Evolutionary conservation across 257 asterid species (phyloP), one percentile per base, ranked within the genome.

Genomic region (Ophiorrhiza pumila): DNA sequence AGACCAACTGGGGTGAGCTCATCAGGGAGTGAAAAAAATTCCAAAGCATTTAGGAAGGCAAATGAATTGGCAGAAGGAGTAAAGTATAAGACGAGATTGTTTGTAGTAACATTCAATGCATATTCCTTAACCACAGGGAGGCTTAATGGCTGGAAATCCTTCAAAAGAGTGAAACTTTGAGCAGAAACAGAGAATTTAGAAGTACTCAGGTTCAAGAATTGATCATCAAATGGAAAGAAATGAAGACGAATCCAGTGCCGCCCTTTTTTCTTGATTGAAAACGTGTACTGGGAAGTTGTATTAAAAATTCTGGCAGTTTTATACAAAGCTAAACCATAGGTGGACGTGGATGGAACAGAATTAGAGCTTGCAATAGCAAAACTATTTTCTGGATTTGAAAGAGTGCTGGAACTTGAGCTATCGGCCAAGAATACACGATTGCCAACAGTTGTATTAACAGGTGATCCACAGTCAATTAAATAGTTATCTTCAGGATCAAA

Each of bases 391-490:
- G 85, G 78, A 42, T 80, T 81, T 34, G 68, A 50, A 66, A 74
- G 73, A 59, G n/a, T 0, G 46, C 58, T 32, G 10, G 78, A 76
- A 72, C 53, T 72, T 18, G 47, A 67, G 64, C 62, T 47, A 76
- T 83, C 87, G 70, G 85, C 80, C 23, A 78, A 45, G 67, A 83
- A 83, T 65, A 83, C 69, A 17, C 87, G 71, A 74, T 72, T 74
- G 53, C 72, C 81, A 37, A 78, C 35, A 3, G 81, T 47, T 50
- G 74, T 78, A 76, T 80, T 52, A 22, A 65, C 42, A 53, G 22
- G 1, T 50, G 87, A 80, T 29, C 87, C 87, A 60, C 87, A 83
- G 67, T 83, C 71, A 58, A 83, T 75, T 47, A 83, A 72, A 74
- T 64, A 80, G 56, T 78, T 78, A 80, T 83, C 83, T n/a, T 67